A percentile compares a stretch with the other conserved stretches of the same genome.
phyloP scores from a whole-genome alignment of 441 rosid genomes.

The Jatropha podagrica region DNA sequence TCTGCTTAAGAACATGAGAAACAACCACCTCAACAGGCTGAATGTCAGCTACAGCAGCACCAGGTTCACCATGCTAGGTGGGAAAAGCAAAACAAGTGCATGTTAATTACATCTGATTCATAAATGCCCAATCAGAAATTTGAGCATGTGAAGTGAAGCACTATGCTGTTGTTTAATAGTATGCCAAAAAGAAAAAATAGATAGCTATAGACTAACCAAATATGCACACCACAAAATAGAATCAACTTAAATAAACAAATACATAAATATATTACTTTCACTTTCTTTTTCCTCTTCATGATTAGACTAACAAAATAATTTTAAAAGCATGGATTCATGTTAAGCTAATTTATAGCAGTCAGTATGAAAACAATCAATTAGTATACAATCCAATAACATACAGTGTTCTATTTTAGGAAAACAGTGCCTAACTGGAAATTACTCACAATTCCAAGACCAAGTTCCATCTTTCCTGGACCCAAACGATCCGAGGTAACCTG shows the following conservation, averaged over 20 bases:
- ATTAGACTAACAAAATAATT: not conserved
- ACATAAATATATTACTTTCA: not conserved
- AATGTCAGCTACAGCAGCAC: slow-evolving; percentile 93
- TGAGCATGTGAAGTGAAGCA: slow-evolving; percentile 3
- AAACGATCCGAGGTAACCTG: slow-evolving; percentile 88
- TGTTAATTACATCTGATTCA: slow-evolving; percentile 16
- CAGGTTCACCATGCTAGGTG: slow-evolving; percentile 94
- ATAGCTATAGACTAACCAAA: not conserved
- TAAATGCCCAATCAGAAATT: slow-evolving; percentile 20
- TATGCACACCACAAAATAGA: not conserved
- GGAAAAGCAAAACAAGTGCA: slow-evolving; percentile 15
- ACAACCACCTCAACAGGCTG: slow-evolving; percentile 93
- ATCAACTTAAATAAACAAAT: not conserved
- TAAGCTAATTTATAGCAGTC: not conserved
- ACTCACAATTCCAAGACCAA: slow-evolving; percentile 98
- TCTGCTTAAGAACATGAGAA: slow-evolving; percentile 86
- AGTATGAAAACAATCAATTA: not conserved
- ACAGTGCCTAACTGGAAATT: slow-evolving; percentile 18
- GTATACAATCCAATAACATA: not conserved
- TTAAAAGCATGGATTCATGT: not conserved
- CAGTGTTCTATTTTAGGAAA: slow-evolving; percentile 4
- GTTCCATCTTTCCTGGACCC: slow-evolving; percentile 96
- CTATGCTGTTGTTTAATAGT: not conserved
- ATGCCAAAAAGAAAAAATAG: not conserved
- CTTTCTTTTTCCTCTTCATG: not conserved